Percentiles rank a stretch among this genome's conserved stretches.
These are phyloP conservation scores for Pseudogymnoascus sp. DNA, from an alignment of 2,329 filamentous ascomycete genomes.

Conservation along the genomic window DNA sequence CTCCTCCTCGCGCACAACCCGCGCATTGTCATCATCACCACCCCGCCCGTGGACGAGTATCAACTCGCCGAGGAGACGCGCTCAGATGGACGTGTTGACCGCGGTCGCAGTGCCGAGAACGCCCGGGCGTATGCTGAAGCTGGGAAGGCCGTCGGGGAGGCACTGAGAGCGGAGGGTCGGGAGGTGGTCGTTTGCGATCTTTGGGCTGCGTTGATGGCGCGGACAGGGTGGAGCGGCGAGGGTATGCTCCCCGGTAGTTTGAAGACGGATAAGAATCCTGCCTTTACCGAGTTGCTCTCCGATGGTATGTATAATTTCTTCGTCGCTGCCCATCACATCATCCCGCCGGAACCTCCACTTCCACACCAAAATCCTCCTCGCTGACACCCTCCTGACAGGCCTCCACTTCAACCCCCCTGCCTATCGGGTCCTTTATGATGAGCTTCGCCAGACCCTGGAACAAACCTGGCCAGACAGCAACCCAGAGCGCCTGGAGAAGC, in stretches of 20 bases:
- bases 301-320: slow-evolving; percentile 21
- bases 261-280: not conserved
- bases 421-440: slow-evolving; percentile 44
- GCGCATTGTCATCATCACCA: slow-evolving; percentile 68
- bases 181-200: slow-evolving; percentile 64
- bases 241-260: slow-evolving; percentile 31
- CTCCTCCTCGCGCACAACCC: slow-evolving; percentile 60
- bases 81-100: slow-evolving; percentile 36
- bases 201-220: slow-evolving; percentile 67
- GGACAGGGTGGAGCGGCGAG: slow-evolving; percentile 47
- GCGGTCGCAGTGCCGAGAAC: slow-evolving; percentile 38
- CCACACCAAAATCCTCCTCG: slow-evolving; percentile 34
- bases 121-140: slow-evolving; percentile 49
- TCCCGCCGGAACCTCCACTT: slow-evolving; percentile 39
- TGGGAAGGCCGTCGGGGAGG: slow-evolving; percentile 51
- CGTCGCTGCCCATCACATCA: slow-evolving; percentile 27
- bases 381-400: slow-evolving; percentile 46
- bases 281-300: not conserved
- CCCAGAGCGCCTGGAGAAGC: slow-evolving; percentile 6
- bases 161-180: slow-evolving; percentile 27
- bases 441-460: slow-evolving; percentile 40
- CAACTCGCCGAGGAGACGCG: slow-evolving; percentile 36
- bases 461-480: slow-evolving; percentile 31
- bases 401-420: slow-evolving; percentile 47
- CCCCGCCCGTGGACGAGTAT: slow-evolving; percentile 75